Evolutionary conservation across 2,329 filamentous ascomycete species (phyloP).

Genomic region (Sclerotiophoma versabilis): DNA sequence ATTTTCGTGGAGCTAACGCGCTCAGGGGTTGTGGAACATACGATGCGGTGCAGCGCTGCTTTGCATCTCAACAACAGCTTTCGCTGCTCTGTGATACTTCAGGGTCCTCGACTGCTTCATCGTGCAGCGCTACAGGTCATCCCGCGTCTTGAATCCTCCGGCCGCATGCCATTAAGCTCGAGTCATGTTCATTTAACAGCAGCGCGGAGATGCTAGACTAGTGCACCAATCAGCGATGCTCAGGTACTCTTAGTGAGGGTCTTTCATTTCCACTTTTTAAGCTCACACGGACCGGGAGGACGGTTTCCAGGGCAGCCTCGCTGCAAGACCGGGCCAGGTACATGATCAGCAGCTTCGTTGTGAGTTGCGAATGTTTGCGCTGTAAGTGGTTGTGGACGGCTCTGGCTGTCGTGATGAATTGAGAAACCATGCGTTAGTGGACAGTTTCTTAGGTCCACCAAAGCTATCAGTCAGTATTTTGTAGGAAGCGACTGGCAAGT

Average conservation of each 20-base stretch:
- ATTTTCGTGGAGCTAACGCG: constrained; percentile 8
- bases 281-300: constrained; percentile 23
- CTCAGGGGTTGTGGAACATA: constrained; percentile 11
- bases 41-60: neutral
- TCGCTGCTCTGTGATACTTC: neutral
- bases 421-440: neutral
- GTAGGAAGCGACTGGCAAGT: constrained; percentile 7
- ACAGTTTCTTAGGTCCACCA: neutral
- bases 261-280: constrained; percentile 47
- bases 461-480: neutral
- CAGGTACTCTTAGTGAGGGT: constrained; percentile 14
- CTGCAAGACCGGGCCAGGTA: constrained; percentile 18
- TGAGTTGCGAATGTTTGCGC: neutral
- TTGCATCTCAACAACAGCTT: neutral
- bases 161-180: constrained; percentile 12
- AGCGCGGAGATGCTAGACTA: constrained; percentile 29
- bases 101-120: constrained; percentile 1
- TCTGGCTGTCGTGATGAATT: neutral
- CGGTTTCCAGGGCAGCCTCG: constrained; percentile 24
- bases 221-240: constrained; percentile 33
- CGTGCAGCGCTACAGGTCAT: neutral
- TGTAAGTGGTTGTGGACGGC: neutral
- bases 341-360: constrained; percentile 22
- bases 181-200: constrained; percentile 32
- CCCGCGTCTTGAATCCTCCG: constrained; percentile 18